Evolutionary conservation across 78 protist species (phyloP).

Genomic region (Chrysochromulina parva): DNA sequence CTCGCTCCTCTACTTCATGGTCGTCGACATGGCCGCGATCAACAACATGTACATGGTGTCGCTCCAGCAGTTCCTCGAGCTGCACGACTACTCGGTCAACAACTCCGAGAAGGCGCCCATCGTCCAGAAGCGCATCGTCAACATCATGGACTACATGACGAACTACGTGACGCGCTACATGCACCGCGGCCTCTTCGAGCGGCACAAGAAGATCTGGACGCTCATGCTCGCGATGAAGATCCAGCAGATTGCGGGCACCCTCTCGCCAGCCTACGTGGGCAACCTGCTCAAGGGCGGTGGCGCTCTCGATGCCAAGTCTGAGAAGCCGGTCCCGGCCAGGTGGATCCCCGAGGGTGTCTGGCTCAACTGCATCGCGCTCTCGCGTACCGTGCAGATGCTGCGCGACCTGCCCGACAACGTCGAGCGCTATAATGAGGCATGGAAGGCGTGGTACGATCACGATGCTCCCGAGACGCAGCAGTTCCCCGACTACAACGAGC

Average conservation of each 20-base stretch:
- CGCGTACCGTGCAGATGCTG: constrained; percentile 41
- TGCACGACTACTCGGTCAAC: constrained; percentile 68
- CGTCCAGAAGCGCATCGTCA: constrained; percentile 64
- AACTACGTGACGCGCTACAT: constrained; percentile 50
- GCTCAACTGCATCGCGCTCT: constrained; percentile 64
- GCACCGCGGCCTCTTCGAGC: constrained; percentile 72
- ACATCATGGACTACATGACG: constrained; percentile 70
- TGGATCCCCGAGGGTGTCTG: constrained; percentile 78
- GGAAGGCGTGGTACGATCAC: constrained; percentile 75
- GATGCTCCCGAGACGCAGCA: constrained; percentile 69
- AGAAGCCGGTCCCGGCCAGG: constrained; percentile 47
- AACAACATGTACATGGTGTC: constrained; percentile 87
- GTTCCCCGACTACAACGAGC: constrained; percentile 66
- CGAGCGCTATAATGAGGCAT: constrained; percentile 37
- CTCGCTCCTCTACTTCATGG: constrained; percentile 80
- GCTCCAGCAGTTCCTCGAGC: constrained; percentile 72
- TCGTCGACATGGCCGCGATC: constrained; percentile 78
- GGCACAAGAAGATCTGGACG: constrained; percentile 70
- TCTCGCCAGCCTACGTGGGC: constrained; percentile 39
- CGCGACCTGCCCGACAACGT: constrained; percentile 58
- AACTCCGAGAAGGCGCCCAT: constrained; percentile 46
- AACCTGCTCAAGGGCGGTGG: constrained; percentile 77
- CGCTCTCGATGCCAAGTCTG: constrained; percentile 59
- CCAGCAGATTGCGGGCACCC: neutral
- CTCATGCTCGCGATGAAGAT: constrained; percentile 79